Percentiles rank a stretch among this genome's conserved stretches.
These are phyloP conservation scores for Beauveria brongniartii DNA, from an alignment of 2,329 filamentous ascomycete genomes.

Conservation along the genomic window DNA sequence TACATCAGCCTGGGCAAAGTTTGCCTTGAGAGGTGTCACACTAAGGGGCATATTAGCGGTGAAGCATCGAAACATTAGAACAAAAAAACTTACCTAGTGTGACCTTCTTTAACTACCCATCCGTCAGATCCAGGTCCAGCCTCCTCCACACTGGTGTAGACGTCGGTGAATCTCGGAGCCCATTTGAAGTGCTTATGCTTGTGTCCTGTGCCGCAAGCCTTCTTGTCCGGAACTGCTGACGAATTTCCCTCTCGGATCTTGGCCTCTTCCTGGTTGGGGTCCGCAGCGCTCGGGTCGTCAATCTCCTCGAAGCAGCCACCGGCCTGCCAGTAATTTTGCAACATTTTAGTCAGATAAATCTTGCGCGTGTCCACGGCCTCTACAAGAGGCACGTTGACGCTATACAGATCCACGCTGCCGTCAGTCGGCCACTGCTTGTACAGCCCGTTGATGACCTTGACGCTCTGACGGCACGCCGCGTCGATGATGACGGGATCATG, in stretches of 20 bases:
- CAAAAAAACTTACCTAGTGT: conserved; percentile 59
- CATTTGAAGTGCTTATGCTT: conserved; percentile 89
- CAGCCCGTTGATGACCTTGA: conserved; percentile 72
- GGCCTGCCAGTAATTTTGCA: conserved; percentile 85
- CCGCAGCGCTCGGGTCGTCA: conserved; percentile 47
- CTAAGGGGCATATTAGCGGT: conserved; percentile 33
- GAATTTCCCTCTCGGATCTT: conserved; percentile 56
- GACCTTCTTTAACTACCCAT: conserved; percentile 81
- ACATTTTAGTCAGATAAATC: conserved; percentile 74
- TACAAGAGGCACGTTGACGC: conserved; percentile 80
- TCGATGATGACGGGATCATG: conserved; percentile 77
- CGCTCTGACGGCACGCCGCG: conserved; percentile 64
- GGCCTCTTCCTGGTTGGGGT: conserved; percentile 63
- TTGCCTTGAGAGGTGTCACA: conserved; percentile 83
- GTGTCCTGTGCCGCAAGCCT: conserved; percentile 39
- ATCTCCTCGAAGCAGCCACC: conserved; percentile 82
- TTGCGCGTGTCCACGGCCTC: conserved; percentile 64
- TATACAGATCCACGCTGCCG: conserved; percentile 71
- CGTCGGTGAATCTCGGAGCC: conserved; percentile 79
- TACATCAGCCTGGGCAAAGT: conserved; percentile 71
- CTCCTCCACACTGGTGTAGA: conserved; percentile 78
- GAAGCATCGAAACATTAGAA: background rate
- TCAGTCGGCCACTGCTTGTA: conserved; percentile 64
- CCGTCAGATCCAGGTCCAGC: conserved; percentile 79
- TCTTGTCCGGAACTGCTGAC: conserved; percentile 29